Evolutionary conservation across 2,329 filamentous ascomycete genomes (phyloP).

Genomic region (Aspergillus tubingensis): DNA sequence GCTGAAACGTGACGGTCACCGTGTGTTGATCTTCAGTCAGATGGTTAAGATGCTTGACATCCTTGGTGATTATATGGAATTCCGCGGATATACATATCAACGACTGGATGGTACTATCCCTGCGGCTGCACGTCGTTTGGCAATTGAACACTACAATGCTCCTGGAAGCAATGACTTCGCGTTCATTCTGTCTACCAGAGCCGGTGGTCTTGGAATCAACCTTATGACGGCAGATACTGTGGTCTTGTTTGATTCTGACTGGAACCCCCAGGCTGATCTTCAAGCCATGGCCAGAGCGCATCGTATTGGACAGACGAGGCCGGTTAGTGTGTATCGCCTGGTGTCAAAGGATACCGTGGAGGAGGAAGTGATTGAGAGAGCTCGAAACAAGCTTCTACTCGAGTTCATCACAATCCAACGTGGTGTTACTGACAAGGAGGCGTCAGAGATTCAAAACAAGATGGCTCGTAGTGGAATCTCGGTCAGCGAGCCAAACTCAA

Average conservation of each 20-base stretch:
- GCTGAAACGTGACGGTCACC: conserved; percentile 87
- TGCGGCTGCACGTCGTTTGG: conserved; percentile 81
- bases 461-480: conserved; percentile 63
- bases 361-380: conserved; percentile 93
- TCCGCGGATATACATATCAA: conserved; percentile 94
- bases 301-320: conserved; percentile 93
- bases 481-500: conserved; percentile 78
- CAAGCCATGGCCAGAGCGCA: conserved; percentile 99
- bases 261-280: conserved; percentile 97
- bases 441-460: conserved; percentile 80
- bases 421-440: conserved; percentile 90
- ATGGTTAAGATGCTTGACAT: conserved; percentile 99
- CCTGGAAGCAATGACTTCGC: conserved; percentile 94
- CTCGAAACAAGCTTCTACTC: conserved; percentile 93
- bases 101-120: conserved; percentile 93
- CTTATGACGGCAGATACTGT: conserved; percentile 98
- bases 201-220: conserved; percentile 97
- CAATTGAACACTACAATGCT: conserved; percentile 99
- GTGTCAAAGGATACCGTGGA: conserved; percentile 98
- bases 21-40: conserved; percentile 97
- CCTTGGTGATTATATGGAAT: conserved; percentile 86
- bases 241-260: conserved; percentile 91
- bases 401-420: conserved; percentile 97
- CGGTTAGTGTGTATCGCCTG: conserved; percentile 92
- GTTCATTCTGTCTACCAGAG: conserved; percentile 91